These are phyloP conservation scores for Annulohypoxylon nitens DNA, from an alignment of 495 filamentous ascomycete genomes.

Conservation along the genomic window DNA sequence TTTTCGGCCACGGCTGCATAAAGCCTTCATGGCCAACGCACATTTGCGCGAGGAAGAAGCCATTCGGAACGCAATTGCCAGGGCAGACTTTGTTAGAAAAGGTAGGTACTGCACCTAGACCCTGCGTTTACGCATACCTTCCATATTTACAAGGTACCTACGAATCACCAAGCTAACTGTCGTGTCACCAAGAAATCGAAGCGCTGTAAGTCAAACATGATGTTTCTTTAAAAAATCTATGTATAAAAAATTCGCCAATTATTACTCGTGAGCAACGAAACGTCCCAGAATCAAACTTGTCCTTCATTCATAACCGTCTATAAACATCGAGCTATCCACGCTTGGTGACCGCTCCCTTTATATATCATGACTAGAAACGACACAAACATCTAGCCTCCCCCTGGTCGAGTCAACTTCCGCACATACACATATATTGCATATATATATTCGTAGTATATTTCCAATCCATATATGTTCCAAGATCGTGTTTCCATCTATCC, in stretches of 20 bases:
- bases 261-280: constrained; percentile 7
- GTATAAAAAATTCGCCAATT: background rate
- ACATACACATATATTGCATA: constrained; percentile 25
- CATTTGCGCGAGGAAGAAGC: constrained; percentile 76
- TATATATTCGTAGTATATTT: constrained; percentile 35
- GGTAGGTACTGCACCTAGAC: constrained; percentile 61
- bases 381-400: background rate
- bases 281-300: constrained; percentile 22
- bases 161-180: constrained; percentile 7
- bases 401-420: constrained; percentile 10
- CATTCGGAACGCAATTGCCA: constrained; percentile 79
- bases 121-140: background rate
- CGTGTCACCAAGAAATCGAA: constrained; percentile 76
- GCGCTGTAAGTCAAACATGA: constrained; percentile 75
- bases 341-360: constrained; percentile 32
- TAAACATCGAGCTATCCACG: constrained; percentile 34
- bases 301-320: constrained; percentile 37
- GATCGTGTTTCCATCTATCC: constrained; percentile 24
- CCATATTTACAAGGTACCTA: background rate
- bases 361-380: constrained; percentile 31
- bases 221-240: background rate
- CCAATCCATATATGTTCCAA: constrained; percentile 29
- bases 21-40: constrained; percentile 83
- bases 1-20: constrained; percentile 84
- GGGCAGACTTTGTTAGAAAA: constrained; percentile 91